Base-by-base conservation (phyloP, 2,329 filamentous ascomycete genomes). In the Penicillium aurantiogriseum region DNA sequence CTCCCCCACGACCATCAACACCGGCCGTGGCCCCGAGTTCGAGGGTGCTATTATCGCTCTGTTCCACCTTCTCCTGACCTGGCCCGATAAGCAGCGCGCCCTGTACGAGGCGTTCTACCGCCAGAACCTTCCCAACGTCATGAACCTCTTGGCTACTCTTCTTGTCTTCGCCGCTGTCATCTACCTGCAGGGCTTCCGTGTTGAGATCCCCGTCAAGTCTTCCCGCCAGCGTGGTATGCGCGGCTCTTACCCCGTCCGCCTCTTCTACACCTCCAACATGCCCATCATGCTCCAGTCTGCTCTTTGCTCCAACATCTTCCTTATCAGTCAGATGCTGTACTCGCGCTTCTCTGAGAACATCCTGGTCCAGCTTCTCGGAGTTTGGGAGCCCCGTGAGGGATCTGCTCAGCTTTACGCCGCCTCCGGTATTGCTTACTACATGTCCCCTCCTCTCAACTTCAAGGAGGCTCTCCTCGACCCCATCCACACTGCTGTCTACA, bases 191-290 rank as follows among this genome's bases (percentile, higher is more conserved):
- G 93, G 94, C 66, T 97, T 99, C 91, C 94, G 94, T 68, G 94
- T 99, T 74, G 94, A 99, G 83, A 99, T 99, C 75, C 95, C 95
- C 63, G 94, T 99, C 85, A 99, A 99, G 88, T 97, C 92, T 60
- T 93, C 92, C 70, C 92, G 94, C 81, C 94, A 99, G 86, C 92
- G 94, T 84, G 94, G 94, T 79, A 94, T 96, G 76, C 93, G 94
- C 72, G 95, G 93, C 73, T 96, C 92, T 40, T 99, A 97, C 86
- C 94, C 94, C 71, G 87, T 99, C 77, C 93, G 95, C 74, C 90
- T 99, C 59, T 99, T 99, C 87, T 99, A 99, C 83, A 99, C 94
- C 75, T 97, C 92, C 77, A 99, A 99, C 89, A 99, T 99, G 95
- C 94, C 94, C 75, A 99, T 99, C 81, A 99, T 99, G 94, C 85